Percentiles rank a stretch among this genome's conserved stretches.
Conservation (phyloP, 768 basidiomycete genomes). For the Suillus paluster region DNA sequence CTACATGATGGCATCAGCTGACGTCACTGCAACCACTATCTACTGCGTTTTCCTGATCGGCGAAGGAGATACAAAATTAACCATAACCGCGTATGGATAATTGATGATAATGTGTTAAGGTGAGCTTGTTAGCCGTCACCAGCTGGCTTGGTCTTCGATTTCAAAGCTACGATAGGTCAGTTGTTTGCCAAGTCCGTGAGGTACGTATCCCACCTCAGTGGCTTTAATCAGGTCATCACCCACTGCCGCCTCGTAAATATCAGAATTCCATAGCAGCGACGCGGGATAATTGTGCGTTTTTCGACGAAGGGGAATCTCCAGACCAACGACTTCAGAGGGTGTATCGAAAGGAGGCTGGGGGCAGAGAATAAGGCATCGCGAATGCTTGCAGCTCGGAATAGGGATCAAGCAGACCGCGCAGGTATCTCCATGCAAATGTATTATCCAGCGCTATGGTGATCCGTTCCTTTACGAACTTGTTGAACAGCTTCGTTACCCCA, state of each 20-base stretch:
- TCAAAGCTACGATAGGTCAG: constrained; percentile 59
- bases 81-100: no score
- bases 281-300: constrained; percentile 74
- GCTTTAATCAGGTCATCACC: constrained; percentile 51
- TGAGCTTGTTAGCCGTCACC: constrained; percentile 13
- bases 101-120: constrained; percentile 18
- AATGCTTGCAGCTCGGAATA: constrained; percentile 61
- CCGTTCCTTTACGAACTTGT: constrained; percentile 80
- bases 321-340: constrained; percentile 59
- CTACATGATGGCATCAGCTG: no score
- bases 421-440: constrained; percentile 95
- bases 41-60: no score
- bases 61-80: no score
- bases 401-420: constrained; percentile 83
- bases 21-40: no score
- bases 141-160: constrained; percentile 27
- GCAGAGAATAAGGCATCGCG: constrained; percentile 63
- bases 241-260: constrained; percentile 66
- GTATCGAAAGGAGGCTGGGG: constrained; percentile 30
- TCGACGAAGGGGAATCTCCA: constrained; percentile 76
- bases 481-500: not conserved
- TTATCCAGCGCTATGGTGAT: constrained; percentile 92
- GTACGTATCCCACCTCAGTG: constrained; percentile 44
- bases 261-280: constrained; percentile 85
- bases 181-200: constrained; percentile 1